Evolutionary conservation across 306 rosid genomes (phyloP), one percentile per base, ranked within the genome.

Genomic region (Castanea sativa): DNA sequence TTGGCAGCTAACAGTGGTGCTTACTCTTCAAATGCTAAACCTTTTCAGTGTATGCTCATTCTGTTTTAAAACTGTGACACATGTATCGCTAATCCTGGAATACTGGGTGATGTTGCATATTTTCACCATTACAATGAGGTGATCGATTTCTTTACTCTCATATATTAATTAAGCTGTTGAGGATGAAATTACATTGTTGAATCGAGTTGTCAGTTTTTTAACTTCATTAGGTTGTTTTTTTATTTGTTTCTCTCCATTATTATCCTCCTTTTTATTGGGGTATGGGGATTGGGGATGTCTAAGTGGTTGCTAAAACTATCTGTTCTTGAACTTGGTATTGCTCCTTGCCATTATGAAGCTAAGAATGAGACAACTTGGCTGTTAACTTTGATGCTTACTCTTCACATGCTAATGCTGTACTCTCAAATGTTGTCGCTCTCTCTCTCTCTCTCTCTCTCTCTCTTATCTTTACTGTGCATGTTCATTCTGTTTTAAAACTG

Each of bases 121-220:
- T 94, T 94, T 73, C 92, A 97, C 38, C 97, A 91, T 74, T 84
- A 92, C 73, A 92, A 86, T 75, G 97, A 94, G 97, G 99, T 90
- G 83, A 83, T 70, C 1, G 76, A 49, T 61, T 71, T 49, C 68
- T 83, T 75, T 59, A 29, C 79, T 58, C 55, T 82, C 75, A 43
- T 15, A 1, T 51, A 72, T 72, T 25, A 43, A 38, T 67, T 11
- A 32, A 7, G 13, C 56, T 51, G 19, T 41, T 18, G 33, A 51
- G 63, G 49, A 70, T 74, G 77, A 59, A 23, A 27, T 5, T 41
- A 23, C 16, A 5, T 4, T 30, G 16, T 64, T 65, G 25, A 30
- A 33, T 65, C 9, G 25, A 18, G 49, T 65, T 30, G 12, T 65
- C 71, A 65, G 21, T 18, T 65, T 32, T 3, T 65, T 12, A 12